Evolutionary conservation across 345 rosid genomes (phyloP).

Genomic region (Zanthoxylum bungeanum): DNA sequence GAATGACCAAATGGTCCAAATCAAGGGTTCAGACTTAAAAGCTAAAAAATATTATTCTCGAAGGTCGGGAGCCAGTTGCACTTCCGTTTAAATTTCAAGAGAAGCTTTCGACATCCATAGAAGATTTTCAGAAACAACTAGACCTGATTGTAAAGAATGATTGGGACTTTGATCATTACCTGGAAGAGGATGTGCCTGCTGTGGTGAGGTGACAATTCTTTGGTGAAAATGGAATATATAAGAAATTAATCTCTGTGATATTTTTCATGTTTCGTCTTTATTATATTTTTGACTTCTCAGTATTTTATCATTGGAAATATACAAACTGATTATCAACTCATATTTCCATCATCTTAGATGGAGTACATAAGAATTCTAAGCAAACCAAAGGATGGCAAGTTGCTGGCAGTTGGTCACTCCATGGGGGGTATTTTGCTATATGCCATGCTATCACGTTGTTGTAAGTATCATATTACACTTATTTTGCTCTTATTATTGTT

Average conservation of each 20-base stretch:
- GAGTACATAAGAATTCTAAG: slow-evolving; percentile 61
- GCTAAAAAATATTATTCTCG: slow-evolving; percentile 26
- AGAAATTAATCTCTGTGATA: background rate
- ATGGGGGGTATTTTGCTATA: slow-evolving; percentile 96
- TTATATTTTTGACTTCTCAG: background rate
- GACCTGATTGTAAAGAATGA: slow-evolving; percentile 58
- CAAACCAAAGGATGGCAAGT: slow-evolving; percentile 65
- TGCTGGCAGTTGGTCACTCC: slow-evolving; percentile 90
- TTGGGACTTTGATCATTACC: slow-evolving; percentile 90
- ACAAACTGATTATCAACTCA: background rate
- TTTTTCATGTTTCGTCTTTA: background rate
- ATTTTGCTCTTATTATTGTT: background rate
- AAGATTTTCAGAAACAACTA: slow-evolving; percentile 52
- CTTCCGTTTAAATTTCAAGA: slow-evolving; percentile 36
- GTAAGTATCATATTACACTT: slow-evolving; percentile 37
- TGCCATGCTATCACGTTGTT: slow-evolving; percentile 61
- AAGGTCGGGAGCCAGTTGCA: slow-evolving; percentile 23
- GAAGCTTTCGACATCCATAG: slow-evolving; percentile 36
- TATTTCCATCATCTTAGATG: slow-evolving; percentile 46
- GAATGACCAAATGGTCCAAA: slow-evolving; percentile 23
- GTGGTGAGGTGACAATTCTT: slow-evolving; percentile 83
- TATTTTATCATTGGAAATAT: background rate
- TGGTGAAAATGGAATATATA: background rate
- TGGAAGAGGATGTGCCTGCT: slow-evolving; percentile 83
- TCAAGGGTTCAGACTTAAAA: slow-evolving; percentile 29